Base-by-base conservation (phyloP, 306 rosid genomes). In the Styphnolobium japonicum region DNA sequence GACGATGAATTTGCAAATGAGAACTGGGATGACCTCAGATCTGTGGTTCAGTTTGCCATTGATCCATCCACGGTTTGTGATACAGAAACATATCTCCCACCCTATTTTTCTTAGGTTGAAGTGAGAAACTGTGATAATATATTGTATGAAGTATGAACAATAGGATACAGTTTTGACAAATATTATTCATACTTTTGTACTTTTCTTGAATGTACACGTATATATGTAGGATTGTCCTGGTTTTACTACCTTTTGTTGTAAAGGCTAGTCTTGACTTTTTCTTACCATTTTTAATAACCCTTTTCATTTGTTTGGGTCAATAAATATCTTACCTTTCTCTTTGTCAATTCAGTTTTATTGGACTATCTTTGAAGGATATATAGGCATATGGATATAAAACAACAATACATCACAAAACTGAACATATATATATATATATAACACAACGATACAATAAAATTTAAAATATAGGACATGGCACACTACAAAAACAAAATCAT, bases 1-100 rank as follows among this genome's bases (percentile, higher is more conserved):
- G 86, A 77, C 10, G 88, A 85, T 76, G 42, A 76, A 37, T 79
- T 88, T 49, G 40, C 77, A 2, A 37, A 72, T 56, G 90, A 75
- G 39, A 83, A 60, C 76, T 90, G 89, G 89, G 90, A 90, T 55
- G 94, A 90, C 82, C 76, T 90, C 27, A 80, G 81, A 77, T 56
- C 86, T 11, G 80, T 90, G 22, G 89, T 90, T 53, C 88, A 88
- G 82, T 75, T 78, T 9, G 90, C 85, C 3, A 12, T 34, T 27
- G 86, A 84, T 81, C 76, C 79, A 19, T 81, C 85, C 79, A 46
- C 67, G 0, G 49, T 77, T 48, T 71, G 71, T 80, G 83, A 83
- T 83, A 76, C 68, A 53, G n/a, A 72, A 58, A 27, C 75, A 67
- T 43, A 56, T 68, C 5, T 39, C 2, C 63, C 57, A 25, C 66